Conservation (phyloP, 441 rosid genomes). For the Kokia cookei region DNA sequence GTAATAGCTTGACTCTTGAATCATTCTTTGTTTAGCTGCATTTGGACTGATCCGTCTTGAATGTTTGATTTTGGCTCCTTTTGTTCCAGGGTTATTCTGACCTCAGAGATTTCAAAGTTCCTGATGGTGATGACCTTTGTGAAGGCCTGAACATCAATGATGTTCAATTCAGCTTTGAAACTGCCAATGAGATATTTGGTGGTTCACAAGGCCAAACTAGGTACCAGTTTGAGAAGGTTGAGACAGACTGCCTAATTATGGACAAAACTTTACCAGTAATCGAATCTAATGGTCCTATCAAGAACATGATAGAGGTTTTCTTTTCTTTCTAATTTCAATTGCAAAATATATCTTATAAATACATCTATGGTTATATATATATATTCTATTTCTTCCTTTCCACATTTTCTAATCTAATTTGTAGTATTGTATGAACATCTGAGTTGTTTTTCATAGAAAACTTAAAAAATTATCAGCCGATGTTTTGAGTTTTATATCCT, state of each 20-base stretch:
- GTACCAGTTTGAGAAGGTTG: slow-evolving; percentile 26
- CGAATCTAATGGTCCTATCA: slow-evolving; percentile 29
- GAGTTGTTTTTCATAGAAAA: neutral
- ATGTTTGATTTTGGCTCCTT: neutral
- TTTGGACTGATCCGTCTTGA: no score
- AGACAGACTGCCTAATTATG: slow-evolving; percentile 22
- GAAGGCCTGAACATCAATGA: slow-evolving; percentile 47
- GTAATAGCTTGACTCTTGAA: no score
- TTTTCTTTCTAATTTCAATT: neutral
- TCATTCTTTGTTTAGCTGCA: no score
- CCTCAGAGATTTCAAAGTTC: slow-evolving; percentile 30
- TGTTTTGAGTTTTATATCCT: neutral
- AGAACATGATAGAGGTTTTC: slow-evolving; percentile 44
- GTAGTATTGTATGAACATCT: neutral
- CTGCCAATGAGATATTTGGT: slow-evolving; percentile 42
- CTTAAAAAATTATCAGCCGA: neutral
- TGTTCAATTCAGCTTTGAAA: slow-evolving; percentile 40
- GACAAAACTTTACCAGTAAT: slow-evolving; percentile 39
- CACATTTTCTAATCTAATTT: neutral
- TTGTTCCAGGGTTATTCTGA: slow-evolving; percentile 24
- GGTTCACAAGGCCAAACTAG: slow-evolving; percentile 26
- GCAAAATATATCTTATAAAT: neutral
- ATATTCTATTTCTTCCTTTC: neutral
- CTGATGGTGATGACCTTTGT: slow-evolving; percentile 44
- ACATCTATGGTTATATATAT: neutral